phyloP scores from a whole-genome alignment of 2,329 filamentous ascomycete species.

The Cryphonectria carpinicola region DNA sequence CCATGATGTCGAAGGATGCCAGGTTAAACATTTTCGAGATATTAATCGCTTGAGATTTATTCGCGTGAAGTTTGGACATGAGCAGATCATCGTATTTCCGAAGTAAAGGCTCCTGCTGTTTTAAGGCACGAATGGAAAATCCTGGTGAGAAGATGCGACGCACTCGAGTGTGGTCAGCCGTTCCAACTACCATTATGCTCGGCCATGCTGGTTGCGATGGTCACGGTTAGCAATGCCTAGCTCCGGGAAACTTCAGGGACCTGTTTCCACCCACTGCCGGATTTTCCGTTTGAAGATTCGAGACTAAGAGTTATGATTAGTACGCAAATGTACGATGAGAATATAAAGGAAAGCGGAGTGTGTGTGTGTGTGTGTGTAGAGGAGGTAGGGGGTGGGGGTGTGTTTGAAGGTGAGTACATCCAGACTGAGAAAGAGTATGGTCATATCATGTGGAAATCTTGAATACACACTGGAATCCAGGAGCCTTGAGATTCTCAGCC shows the following conservation, averaged over 20 bases:
- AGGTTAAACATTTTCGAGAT: conserved; percentile 33
- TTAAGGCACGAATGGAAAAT: conserved; percentile 35
- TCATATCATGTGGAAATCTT: not conserved
- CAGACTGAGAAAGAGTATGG: not conserved
- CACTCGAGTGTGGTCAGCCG: conserved; percentile 29
- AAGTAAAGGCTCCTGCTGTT: conserved; percentile 34
- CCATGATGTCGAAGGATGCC: conserved; percentile 44
- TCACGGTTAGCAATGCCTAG: not conserved
- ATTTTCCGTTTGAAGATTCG: not conserved
- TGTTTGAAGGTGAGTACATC: not conserved
- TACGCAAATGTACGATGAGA: not conserved
- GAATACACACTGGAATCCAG: conserved; percentile 27
- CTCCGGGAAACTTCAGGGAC: not conserved
- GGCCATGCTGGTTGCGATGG: not conserved
- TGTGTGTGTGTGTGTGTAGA: too few species aligned
- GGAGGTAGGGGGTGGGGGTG: not conserved
- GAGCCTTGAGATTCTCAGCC: conserved; percentile 35
- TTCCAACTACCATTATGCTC: conserved; percentile 23
- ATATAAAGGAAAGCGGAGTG: not conserved
- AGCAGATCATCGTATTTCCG: conserved; percentile 29
- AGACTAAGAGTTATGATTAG: not conserved
- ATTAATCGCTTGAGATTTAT: conserved; percentile 26
- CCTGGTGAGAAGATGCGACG: conserved; percentile 33
- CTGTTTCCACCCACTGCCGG: not conserved
- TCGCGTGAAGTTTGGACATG: conserved; percentile 26